Percentiles rank a stretch among this genome's conserved stretches.
phyloP scores from a whole-genome alignment of 2,329 filamentous ascomycete genomes.

The Didymella exigua region DNA sequence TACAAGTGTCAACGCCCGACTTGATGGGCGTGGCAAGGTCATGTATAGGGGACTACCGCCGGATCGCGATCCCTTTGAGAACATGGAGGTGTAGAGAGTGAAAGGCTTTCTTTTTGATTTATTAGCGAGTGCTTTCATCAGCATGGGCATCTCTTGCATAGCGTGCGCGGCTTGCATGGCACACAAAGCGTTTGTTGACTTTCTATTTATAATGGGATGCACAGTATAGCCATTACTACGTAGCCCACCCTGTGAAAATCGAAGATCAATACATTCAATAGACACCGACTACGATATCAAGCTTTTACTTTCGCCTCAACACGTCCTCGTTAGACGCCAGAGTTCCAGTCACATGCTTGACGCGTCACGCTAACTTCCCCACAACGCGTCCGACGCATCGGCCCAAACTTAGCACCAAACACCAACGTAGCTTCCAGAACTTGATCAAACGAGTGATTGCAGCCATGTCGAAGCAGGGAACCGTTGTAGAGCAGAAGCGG shows the following conservation, averaged over 20 bases:
- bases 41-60: constrained; percentile 85
- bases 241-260: neutral
- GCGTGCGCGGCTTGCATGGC: constrained; percentile 12
- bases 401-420: neutral
- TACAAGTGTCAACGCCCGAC: constrained; percentile 86
- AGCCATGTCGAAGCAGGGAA: constrained; percentile 39
- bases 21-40: constrained; percentile 82
- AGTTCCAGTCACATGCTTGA: constrained; percentile 1
- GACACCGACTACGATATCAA: neutral
- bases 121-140: constrained; percentile 8
- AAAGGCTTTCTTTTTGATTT: neutral
- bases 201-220: neutral
- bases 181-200: constrained; percentile 9
- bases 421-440: neutral
- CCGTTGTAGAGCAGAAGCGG: constrained; percentile 66
- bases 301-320: no score
- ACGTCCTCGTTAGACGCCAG: neutral
- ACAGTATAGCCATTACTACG: neutral
- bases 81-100: constrained; percentile 41
- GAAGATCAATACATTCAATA: neutral
- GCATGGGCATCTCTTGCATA: constrained; percentile 7
- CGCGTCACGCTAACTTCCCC: constrained; percentile 15
- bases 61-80: constrained; percentile 63
- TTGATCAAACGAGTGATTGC: neutral
- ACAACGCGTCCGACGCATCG: constrained; percentile 2